phyloP scores from a whole-genome alignment of 148 eudicot genomes.

The Nepenthes mirabilis region DNA sequence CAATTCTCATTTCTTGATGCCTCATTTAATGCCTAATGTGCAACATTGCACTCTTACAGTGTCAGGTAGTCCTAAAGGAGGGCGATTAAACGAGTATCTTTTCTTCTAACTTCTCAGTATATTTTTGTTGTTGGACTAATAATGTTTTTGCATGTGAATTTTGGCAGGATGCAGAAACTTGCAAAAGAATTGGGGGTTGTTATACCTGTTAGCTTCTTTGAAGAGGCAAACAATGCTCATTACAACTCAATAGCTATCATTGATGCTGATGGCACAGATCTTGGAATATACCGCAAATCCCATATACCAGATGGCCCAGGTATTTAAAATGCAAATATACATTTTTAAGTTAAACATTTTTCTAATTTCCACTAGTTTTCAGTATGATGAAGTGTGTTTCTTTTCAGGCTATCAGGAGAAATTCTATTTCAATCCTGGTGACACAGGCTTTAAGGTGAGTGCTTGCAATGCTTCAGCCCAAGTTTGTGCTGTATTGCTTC shows the following conservation, averaged over 20 bases:
- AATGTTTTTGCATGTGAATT: neutral
- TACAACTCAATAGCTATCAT: slow-evolving; percentile 87
- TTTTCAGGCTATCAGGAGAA: slow-evolving; percentile 87
- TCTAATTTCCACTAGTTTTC: neutral
- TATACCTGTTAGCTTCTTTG: slow-evolving; percentile 95
- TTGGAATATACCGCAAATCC: slow-evolving; percentile 91
- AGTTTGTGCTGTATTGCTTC: neutral
- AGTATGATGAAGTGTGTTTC: neutral
- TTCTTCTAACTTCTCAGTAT: too few species aligned
- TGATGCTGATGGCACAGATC: slow-evolving; percentile 94
- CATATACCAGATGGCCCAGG: slow-evolving; percentile 99
- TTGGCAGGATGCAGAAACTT: slow-evolving; percentile 78
- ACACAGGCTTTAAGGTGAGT: slow-evolving; percentile 90
- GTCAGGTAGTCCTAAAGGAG: neutral
- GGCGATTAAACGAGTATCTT: neutral
- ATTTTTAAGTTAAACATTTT: neutral
- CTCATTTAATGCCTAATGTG: too few species aligned
- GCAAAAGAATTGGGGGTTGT: slow-evolving; percentile 94
- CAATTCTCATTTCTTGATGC: neutral
- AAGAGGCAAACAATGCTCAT: slow-evolving; percentile 96
- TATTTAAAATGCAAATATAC: slow-evolving; percentile 8
- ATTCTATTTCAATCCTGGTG: slow-evolving; percentile 91
- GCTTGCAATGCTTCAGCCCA: neutral
- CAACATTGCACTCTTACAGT: neutral
- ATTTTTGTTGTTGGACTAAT: neutral